Evolutionary conservation across 139 green algal species (phyloP).

Genomic region (Closterium sp.): DNA sequence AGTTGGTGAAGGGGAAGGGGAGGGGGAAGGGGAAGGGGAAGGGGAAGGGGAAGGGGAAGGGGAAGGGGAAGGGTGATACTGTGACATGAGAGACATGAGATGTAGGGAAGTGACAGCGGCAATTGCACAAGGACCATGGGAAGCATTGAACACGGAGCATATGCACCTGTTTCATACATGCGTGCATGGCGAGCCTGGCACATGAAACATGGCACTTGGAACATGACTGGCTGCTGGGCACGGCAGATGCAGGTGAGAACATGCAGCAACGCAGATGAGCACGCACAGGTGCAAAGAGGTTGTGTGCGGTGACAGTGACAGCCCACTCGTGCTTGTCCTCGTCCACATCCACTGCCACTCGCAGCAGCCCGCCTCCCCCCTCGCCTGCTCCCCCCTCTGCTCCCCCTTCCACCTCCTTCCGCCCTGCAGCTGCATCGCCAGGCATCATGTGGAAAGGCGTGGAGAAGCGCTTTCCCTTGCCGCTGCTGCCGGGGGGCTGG

Average conservation of each 20-base stretch:
- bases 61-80: not conserved
- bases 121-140: not conserved
- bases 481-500: not conserved
- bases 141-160: not conserved
- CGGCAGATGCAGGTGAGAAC: not conserved
- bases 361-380: conserved; percentile 12
- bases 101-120: not conserved
- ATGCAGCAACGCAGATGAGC: not conserved
- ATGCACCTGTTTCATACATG: not conserved
- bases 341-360: conserved; percentile 16
- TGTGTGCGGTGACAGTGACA: conserved; percentile 19
- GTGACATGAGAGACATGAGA: not conserved
- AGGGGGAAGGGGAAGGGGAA: no score
- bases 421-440: not conserved
- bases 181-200: not conserved
- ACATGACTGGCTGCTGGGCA: not conserved
- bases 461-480: not conserved
- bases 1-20: not conserved
- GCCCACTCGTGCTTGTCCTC: conserved; percentile 10
- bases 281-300: conserved; percentile 30
- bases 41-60: no score
- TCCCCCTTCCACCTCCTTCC: not conserved
- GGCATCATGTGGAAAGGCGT: not conserved
- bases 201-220: not conserved
- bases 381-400: not conserved